Conservation (phyloP, 352 stramenopile genomes). For the Phytophthora citrophthora region DNA sequence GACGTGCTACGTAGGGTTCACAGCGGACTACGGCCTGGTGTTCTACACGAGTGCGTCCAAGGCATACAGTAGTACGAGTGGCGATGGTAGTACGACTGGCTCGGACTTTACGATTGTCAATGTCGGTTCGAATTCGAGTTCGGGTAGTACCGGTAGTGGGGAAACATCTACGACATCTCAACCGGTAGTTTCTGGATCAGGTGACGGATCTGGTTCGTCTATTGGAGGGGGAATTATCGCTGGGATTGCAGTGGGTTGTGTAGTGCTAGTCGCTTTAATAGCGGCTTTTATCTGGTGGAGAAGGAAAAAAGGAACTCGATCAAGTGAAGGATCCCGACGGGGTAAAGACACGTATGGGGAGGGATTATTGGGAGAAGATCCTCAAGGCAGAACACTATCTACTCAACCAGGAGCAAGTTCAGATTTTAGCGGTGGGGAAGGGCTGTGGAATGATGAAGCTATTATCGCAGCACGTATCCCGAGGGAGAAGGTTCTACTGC, state of each 20-base stretch:
- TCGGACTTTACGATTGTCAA: slow-evolving; percentile 22
- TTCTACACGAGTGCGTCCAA: slow-evolving; percentile 20
- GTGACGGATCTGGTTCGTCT: slow-evolving; percentile 2
- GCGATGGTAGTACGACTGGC: slow-evolving; percentile 5
- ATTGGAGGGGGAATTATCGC: slow-evolving; percentile 21
- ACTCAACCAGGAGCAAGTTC: slow-evolving; percentile 1
- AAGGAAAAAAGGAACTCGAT: neutral
- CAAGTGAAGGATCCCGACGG: neutral
- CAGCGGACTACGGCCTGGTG: slow-evolving; percentile 20
- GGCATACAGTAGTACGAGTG: slow-evolving; percentile 15
- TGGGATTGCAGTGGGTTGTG: slow-evolving; percentile 17
- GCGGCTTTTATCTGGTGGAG: slow-evolving; percentile 8
- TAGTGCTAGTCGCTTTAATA: slow-evolving; percentile 10
- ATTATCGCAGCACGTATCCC: slow-evolving; percentile 39
- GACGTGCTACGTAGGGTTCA: slow-evolving; percentile 24
- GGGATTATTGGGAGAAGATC: slow-evolving; percentile 13
- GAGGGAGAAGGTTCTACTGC: slow-evolving; percentile 42
- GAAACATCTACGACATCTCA: neutral
- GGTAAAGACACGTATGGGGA: slow-evolving; percentile 14
- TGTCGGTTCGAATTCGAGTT: slow-evolving; percentile 3
- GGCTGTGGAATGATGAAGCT: slow-evolving; percentile 31
- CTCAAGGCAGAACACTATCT: slow-evolving; percentile 11
- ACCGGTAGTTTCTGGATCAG: neutral
- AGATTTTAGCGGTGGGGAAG: slow-evolving; percentile 1
- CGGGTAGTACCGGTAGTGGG: neutral